Conservation (phyloP, 208 protist species). For the Sergeia podlipaevii region DNA sequence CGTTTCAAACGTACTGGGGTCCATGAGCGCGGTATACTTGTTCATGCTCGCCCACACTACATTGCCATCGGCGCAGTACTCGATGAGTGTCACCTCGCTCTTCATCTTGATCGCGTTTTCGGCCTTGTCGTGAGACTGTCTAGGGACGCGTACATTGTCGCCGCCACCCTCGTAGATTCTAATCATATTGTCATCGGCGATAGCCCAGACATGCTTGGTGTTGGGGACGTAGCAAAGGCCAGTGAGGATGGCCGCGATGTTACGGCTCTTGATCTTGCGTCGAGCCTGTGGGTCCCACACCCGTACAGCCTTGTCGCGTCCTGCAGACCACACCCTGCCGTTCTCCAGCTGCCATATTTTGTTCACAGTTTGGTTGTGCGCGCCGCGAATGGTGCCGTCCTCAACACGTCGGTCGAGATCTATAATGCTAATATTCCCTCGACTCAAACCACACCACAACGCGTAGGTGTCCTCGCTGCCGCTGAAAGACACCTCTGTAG, state of each 20-base stretch:
- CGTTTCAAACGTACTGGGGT: constrained; percentile 50
- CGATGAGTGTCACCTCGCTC: constrained; percentile 56
- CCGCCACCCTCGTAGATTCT: constrained; percentile 75
- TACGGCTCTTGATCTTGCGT: constrained; percentile 64
- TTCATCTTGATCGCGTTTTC: constrained; percentile 71
- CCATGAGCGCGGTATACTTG: constrained; percentile 53
- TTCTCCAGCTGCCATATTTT: constrained; percentile 68
- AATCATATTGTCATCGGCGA: constrained; percentile 76
- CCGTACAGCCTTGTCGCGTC: constrained; percentile 76
- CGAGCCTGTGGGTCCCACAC: constrained; percentile 86
- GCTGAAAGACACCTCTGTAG: neutral
- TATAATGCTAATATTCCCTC: constrained; percentile 65
- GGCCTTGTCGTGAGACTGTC: constrained; percentile 31
- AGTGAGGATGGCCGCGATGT: constrained; percentile 78
- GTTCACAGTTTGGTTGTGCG: constrained; percentile 71
- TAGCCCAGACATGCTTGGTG: constrained; percentile 65
- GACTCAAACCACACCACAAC: constrained; percentile 78
- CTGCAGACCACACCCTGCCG: constrained; percentile 80
- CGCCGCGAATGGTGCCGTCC: constrained; percentile 47
- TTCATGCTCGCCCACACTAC: constrained; percentile 65
- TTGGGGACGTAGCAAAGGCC: constrained; percentile 59
- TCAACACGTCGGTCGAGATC: constrained; percentile 53
- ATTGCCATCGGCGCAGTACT: constrained; percentile 54
- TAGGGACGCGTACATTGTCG: constrained; percentile 48
- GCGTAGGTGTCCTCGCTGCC: constrained; percentile 20